Base-by-base conservation (phyloP, 352 stramenopile genomes). In the Phytophthora cryptogea region DNA sequence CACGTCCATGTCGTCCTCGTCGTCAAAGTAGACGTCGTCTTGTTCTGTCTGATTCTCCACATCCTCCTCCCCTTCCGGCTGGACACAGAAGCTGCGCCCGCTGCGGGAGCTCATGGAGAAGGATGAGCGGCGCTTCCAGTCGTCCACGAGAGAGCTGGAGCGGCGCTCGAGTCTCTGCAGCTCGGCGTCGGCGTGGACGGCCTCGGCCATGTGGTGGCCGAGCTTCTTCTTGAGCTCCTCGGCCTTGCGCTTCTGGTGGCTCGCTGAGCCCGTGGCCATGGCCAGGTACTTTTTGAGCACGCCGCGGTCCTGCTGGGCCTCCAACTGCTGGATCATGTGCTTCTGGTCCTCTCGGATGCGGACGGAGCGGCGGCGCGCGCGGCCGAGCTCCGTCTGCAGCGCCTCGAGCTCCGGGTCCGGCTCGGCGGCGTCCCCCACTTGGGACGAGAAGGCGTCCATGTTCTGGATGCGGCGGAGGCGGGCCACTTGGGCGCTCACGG, bases 281-380 rank as follows among this genome's bases (percentile, higher is more conserved):
- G 68, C 55, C 33, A 92, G 66, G 40, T 86, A 90, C 42, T 81
- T 73, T 4, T 79, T 75, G 37, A 88, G 68, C 42, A 71, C 58
- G 7, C 63, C 70, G 40, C 75, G 70, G 52, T 92, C 83, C 40
- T 89, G 68, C 39, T 80, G 78, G 4, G 61, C 57, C 58, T 88
- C 83, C n/a, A 89, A 75, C 55, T 84, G 75, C 27, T 81, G 74
- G 26, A 83, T 81, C 57, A 92, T 74, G 50, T 83, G 72, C 44
- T 83, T 82, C 59, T 90, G 82, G 23, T 72, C 76, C 31, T 74
- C 68, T 7, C 84, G 66, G 39, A 81, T 66, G 14, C 58, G 48
- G 23, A 66, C 63, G 8, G 80, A 84, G 41, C 63, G 70, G n/a
- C 66, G 68, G 48, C 83, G 69, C 36, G 73, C 66, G 31, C 61